These are phyloP conservation scores for Aspergillus thermomutatus DNA, from an alignment of 2,329 filamentous ascomycete species.

Conservation along the genomic window DNA sequence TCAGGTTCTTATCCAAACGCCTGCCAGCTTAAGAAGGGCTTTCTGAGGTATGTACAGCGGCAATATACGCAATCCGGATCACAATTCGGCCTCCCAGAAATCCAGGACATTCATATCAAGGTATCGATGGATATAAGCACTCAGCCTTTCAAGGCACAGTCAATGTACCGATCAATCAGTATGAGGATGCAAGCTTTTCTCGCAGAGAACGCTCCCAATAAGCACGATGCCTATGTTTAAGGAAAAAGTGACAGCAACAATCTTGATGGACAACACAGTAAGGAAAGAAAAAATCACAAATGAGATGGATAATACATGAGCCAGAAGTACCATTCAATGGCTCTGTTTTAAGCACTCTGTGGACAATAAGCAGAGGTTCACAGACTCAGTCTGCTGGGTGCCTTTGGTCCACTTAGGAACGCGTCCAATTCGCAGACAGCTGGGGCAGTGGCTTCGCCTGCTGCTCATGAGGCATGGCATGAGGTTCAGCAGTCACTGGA, in stretches of 20 bases:
- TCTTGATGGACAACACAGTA: neutral
- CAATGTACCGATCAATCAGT: neutral
- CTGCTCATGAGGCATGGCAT: slow-evolving; percentile 6
- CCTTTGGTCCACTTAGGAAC: neutral
- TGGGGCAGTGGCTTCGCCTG: slow-evolving; percentile 14
- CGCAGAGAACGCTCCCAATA: neutral
- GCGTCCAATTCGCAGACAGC: slow-evolving; percentile 16
- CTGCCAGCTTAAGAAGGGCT: neutral
- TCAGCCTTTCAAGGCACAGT: neutral
- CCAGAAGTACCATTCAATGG: neutral
- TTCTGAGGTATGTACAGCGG: neutral
- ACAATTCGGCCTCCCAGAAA: neutral
- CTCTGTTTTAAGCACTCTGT: neutral
- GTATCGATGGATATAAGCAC: neutral
- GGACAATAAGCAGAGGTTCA: neutral
- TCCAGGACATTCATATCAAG: neutral
- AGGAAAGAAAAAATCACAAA: neutral
- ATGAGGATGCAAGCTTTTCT: neutral
- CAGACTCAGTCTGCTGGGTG: neutral
- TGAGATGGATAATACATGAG: neutral
- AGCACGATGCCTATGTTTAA: neutral
- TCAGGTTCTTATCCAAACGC: neutral
- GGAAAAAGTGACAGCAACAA: neutral
- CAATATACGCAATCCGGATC: neutral
- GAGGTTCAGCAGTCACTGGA: neutral